These are phyloP conservation scores for Bruguiera parviflora DNA, from an alignment of 345 rosid genomes.

Conservation along the genomic window DNA sequence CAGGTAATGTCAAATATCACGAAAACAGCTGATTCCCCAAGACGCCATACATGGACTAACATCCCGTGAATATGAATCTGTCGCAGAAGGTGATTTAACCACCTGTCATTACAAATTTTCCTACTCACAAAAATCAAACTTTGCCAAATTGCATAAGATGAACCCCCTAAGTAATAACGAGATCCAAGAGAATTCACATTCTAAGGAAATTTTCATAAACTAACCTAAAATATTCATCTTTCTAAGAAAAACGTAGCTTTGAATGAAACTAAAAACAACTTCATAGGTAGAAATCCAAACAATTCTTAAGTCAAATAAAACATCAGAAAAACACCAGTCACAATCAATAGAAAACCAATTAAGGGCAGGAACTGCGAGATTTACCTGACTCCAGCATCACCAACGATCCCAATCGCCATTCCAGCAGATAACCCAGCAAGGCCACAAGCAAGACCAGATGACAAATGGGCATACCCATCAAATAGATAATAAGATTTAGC, in stretches of 20 bases:
- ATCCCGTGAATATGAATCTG: background rate
- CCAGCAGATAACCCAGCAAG: slow-evolving; percentile 24
- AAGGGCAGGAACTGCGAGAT: background rate
- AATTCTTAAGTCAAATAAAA: too few relatives aligned
- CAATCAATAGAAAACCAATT: background rate
- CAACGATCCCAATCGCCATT: slow-evolving; percentile 23
- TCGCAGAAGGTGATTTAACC: background rate
- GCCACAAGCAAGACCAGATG: slow-evolving; percentile 21
- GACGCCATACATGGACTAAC: background rate
- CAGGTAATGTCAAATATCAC: background rate
- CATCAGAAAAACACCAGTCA: too few relatives aligned
- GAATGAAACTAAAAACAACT: too few relatives aligned
- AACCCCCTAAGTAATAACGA: too few relatives aligned
- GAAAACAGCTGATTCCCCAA: background rate
- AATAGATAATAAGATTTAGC: slow-evolving; percentile 22
- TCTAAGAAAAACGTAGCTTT: too few relatives aligned
- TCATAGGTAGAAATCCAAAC: too few relatives aligned
- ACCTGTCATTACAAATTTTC: too few relatives aligned
- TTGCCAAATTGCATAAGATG: too few relatives aligned
- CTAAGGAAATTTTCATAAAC: too few relatives aligned
- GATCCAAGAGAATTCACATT: too few relatives aligned
- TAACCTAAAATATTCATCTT: too few relatives aligned
- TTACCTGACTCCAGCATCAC: slow-evolving; percentile 21
- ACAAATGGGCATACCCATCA: slow-evolving; percentile 21
- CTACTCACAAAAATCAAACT: too few relatives aligned